Conservation (phyloP, 1,284 basidiomycete species). For the Wallemia hederae region DNA sequence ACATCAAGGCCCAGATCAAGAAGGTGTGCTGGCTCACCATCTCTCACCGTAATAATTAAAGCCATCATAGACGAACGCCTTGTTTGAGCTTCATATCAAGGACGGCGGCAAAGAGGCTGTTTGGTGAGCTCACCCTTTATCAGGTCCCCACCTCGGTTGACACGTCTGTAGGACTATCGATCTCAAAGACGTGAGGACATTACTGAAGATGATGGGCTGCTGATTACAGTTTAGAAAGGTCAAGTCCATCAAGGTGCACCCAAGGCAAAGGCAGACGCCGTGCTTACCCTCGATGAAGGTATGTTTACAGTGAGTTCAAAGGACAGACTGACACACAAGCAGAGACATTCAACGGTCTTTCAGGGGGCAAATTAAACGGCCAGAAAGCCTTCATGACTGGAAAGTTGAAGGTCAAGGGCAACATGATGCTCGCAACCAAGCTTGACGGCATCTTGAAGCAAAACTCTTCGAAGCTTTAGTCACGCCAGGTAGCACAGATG, state of each 20-base stretch:
- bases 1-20: background rate
- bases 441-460: background rate
- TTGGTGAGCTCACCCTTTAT: background rate
- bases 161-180: background rate
- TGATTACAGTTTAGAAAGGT: background rate
- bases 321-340: too few species aligned
- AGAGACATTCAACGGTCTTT: background rate
- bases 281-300: background rate
- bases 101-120: background rate
- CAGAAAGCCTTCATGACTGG: constrained; percentile 89
- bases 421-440: constrained; percentile 5
- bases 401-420: constrained; percentile 27
- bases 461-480: background rate
- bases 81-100: background rate
- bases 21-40: background rate
- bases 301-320: background rate
- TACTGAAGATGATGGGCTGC: too few species aligned
- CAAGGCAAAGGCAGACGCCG: background rate
- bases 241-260: background rate
- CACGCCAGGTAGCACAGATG: background rate
- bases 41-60: background rate
- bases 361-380: constrained; percentile 27
- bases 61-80: background rate
- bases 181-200: background rate
- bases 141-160: background rate